Conservation (phyloP, 2,329 filamentous ascomycete genomes). For the Fusarium sororula region DNA sequence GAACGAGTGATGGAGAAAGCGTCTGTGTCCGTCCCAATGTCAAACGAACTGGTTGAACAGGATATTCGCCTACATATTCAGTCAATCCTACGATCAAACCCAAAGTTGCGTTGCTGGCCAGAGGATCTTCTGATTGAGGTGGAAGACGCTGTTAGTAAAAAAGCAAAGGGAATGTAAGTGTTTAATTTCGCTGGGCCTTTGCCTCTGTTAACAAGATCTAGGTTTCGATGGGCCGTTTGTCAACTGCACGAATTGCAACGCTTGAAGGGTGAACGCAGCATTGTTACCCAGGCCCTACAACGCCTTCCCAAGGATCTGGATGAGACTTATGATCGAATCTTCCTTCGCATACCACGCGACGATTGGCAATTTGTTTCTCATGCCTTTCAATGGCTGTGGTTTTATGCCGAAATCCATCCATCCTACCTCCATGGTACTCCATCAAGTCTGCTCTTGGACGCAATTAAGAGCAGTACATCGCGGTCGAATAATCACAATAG, state of each 20-base stretch:
- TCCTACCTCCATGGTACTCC: too few species aligned
- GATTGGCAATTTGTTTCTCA: background rate
- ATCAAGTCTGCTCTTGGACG: too few species aligned
- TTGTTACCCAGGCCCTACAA: rapidly evolving
- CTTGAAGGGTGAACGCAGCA: rapidly evolving
- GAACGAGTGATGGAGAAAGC: rapidly evolving
- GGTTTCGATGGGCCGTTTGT: background rate
- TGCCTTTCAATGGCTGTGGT: background rate
- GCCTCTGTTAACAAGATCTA: rapidly evolving
- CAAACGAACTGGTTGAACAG: background rate
- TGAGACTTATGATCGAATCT: rapidly evolving
- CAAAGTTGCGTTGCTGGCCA: background rate
- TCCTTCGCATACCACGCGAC: rapidly evolving
- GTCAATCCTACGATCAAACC: background rate
- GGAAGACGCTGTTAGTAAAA: rapidly evolving
- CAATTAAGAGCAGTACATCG: rapidly evolving
- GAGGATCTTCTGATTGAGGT: rapidly evolving
- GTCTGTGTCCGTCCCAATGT: background rate
- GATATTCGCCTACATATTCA: background rate
- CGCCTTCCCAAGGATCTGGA: background rate
- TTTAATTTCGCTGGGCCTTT: rapidly evolving
- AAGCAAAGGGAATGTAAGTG: background rate
- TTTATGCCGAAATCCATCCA: too few species aligned
- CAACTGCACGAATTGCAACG: background rate
- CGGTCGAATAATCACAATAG: rapidly evolving